Percentiles rank a stretch among this genome's conserved stretches.
Evolutionary conservation across 352 stramenopile species (phyloP).

Genomic region (Globisporangium carolinianum): DNA sequence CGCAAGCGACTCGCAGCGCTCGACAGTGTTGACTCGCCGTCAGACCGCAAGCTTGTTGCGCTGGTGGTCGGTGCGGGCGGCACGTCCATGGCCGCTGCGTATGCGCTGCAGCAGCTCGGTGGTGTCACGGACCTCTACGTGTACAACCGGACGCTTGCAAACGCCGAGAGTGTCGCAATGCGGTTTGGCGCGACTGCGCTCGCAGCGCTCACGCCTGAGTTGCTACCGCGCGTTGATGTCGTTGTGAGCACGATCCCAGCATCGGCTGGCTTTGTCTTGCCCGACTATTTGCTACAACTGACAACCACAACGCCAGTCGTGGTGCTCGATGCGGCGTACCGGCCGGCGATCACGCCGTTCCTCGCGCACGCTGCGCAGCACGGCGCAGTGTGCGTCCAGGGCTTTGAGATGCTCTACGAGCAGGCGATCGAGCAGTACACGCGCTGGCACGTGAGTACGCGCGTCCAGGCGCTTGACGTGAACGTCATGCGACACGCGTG

Average conservation of each 20-base stretch:
- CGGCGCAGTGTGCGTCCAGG: constrained; percentile 90
- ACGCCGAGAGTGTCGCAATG: constrained; percentile 84
- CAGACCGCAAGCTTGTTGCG: constrained; percentile 21
- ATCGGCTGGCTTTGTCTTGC: constrained; percentile 74
- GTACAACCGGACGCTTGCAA: constrained; percentile 94
- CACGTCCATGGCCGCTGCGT: constrained; percentile 94
- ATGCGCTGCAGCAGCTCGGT: constrained; percentile 86
- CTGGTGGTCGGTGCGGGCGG: constrained; percentile 90
- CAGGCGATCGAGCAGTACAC: constrained; percentile 96
- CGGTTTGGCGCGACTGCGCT: constrained; percentile 84
- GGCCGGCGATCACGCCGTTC: constrained; percentile 92
- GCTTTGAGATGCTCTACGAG: constrained; percentile 98
- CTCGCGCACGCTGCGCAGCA: constrained; percentile 81
- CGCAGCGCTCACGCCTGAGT: constrained; percentile 37
- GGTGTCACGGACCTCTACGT: constrained; percentile 85
- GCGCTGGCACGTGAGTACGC: constrained; percentile 83
- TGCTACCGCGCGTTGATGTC: constrained; percentile 65
- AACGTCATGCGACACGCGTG: constrained; percentile 58
- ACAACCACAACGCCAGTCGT: constrained; percentile 26
- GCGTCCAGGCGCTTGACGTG: constrained; percentile 29
- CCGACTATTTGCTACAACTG: constrained; percentile 46
- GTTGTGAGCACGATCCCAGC: constrained; percentile 96
- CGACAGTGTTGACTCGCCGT: neutral
- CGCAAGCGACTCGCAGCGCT: constrained; percentile 35
- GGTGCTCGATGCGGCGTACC: constrained; percentile 98